A percentile compares a stretch with the other conserved stretches of the same genome.
phyloP scores from a whole-genome alignment of 345 rosid species.

The Leavenworthia alabamica region DNA sequence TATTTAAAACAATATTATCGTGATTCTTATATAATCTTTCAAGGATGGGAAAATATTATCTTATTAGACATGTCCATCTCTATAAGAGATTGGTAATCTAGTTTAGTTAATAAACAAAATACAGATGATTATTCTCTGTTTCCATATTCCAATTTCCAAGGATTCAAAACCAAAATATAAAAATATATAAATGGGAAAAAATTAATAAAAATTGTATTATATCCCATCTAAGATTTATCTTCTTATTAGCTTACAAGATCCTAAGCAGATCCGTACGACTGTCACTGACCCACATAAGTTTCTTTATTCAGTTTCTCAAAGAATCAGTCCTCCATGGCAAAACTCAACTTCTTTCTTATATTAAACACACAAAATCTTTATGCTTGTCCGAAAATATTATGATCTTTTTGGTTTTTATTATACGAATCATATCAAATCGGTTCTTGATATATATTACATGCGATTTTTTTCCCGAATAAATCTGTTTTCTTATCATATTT shows the following conservation, averaged over 20 bases:
- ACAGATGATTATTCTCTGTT: not conserved
- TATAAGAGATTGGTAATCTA: not conserved
- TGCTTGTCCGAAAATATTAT: no score
- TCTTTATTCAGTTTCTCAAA: slow-evolving; percentile 11
- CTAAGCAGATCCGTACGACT: slow-evolving; percentile 26
- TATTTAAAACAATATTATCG: not conserved
- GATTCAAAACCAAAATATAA: not conserved
- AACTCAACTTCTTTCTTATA: slow-evolving; percentile 20
- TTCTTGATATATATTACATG: slow-evolving; percentile 14
- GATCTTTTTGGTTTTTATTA: not conserved
- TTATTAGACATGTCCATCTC: not conserved
- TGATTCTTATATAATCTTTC: not conserved
- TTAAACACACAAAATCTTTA: not conserved
- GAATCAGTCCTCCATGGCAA: slow-evolving; percentile 24
- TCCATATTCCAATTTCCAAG: not conserved
- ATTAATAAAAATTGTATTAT: not conserved
- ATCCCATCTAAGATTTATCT: not conserved
- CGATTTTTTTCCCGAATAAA: slow-evolving; percentile 9
- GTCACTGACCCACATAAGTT: slow-evolving; percentile 18
- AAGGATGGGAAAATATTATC: not conserved
- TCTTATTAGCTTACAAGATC: no score
- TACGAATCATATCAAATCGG: slow-evolving; percentile 18
- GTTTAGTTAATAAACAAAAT: not conserved
- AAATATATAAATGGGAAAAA: not conserved
- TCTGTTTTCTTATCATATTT: slow-evolving; percentile 7